Base-by-base conservation (phyloP, 768 basidiomycete genomes). In the Holtermannia corniformis region DNA sequence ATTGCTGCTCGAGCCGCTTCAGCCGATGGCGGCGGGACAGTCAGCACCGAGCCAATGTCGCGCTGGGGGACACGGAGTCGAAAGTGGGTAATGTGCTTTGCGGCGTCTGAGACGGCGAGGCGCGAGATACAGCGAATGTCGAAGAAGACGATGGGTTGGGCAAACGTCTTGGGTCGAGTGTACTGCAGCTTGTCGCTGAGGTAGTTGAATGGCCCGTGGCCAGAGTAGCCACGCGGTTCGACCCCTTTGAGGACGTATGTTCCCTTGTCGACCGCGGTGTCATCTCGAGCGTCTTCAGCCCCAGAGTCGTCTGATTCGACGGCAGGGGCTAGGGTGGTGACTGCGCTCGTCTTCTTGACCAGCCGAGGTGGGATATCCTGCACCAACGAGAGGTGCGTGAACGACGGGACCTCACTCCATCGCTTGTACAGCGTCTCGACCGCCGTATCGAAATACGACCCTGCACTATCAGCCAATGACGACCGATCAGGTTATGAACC, bases 81-180 rank as follows among this genome's bases (percentile, higher is more conserved):
- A 20, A 93, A 70, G 52, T 79, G 75, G 2, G 73, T 78, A 43
- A 85, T 73, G 40, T 72, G 61, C 12, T 52, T 49, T n/a, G 78
- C 68, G 11, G 78, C 71, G 0, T 75, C 72, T 0, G 81, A 80
- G 26, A 67, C 59, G 1, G 75, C 70, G 46, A 87, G 70, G 1
- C 66, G 65, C 0, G 77, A 72, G 47, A 92, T 71, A 37, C 51
- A 93, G 75, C 41, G 78, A 23, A 65, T 64, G 42, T 72, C 78
- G 68, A 86, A 86, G 73, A 91, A 88, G 2, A 89, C 86, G 57
- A 95, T 78, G 0, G 91, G 91, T 63, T 93, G 91, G 1, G 90
- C 91, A 49, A 76, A 76, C 5, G 63, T 60, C 40, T 67, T 68
- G 0, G 71, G 70, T 54, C 61, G 65, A 1, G 59, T 50, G 44